Percentiles rank a stretch among this genome's conserved stretches.
These are phyloP conservation scores for Arachis monticola DNA, from an alignment of 331 rosid species.

Conservation along the genomic window DNA sequence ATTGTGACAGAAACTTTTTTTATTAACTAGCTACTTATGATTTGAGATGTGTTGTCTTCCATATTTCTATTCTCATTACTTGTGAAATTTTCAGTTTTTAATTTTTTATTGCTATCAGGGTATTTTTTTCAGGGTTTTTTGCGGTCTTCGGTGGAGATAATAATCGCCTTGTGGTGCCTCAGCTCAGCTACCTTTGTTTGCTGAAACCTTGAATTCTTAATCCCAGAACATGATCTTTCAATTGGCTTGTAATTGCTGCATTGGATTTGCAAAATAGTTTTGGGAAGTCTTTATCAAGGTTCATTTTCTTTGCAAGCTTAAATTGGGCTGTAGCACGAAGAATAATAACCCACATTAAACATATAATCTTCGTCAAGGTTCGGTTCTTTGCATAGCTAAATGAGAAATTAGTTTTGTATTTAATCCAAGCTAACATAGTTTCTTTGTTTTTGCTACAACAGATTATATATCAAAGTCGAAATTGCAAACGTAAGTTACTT, in stretches of 20 bases:
- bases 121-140: no score
- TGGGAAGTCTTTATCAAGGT: slow-evolving; percentile 68
- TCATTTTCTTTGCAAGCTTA: no score
- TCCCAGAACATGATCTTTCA: slow-evolving; percentile 61
- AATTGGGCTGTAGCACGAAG: no score
- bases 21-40: slow-evolving; percentile 11
- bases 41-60: slow-evolving; percentile 4
- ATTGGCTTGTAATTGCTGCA: slow-evolving; percentile 65
- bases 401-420: not conserved
- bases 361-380: slow-evolving; percentile 54
- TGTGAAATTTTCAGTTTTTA: slow-evolving; percentile 56
- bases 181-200: slow-evolving; percentile 91
- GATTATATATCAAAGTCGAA: slow-evolving; percentile 46
- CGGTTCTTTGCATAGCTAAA: slow-evolving; percentile 83
- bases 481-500: slow-evolving; percentile 50
- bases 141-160: slow-evolving; percentile 87
- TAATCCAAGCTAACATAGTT: slow-evolving; percentile 25
- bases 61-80: slow-evolving; percentile 1
- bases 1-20: not conserved
- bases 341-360: no score
- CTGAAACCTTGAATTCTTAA: no score
- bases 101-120: slow-evolving; percentile 47
- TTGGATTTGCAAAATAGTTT: slow-evolving; percentile 79
- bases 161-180: slow-evolving; percentile 63
- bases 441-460: slow-evolving; percentile 38